phyloP scores from a whole-genome alignment of 106 monocot genomes.

The Phalaenopsis equestris region DNA sequence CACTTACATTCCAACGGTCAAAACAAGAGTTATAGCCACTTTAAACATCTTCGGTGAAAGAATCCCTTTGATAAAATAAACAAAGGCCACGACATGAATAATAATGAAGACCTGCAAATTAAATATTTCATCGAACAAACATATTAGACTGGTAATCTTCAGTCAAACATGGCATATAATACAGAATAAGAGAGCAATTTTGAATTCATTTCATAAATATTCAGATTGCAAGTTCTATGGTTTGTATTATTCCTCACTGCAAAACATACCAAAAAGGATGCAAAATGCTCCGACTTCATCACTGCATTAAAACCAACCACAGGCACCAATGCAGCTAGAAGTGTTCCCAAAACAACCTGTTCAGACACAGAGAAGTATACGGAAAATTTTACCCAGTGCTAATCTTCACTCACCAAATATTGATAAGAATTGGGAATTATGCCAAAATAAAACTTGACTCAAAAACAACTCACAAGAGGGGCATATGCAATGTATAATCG shows the following conservation, averaged over 20 bases:
- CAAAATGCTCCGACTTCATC: slow-evolving; percentile 99
- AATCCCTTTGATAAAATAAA: slow-evolving; percentile 91
- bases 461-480: slow-evolving; percentile 77
- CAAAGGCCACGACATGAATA: slow-evolving; percentile 91
- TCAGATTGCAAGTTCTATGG: background rate
- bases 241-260: background rate
- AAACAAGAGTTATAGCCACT: slow-evolving; percentile 91
- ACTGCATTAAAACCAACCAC: slow-evolving; percentile 99
- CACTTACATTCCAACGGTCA: slow-evolving; percentile 82
- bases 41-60: slow-evolving; percentile 87
- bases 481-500: slow-evolving; percentile 97
- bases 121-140: background rate
- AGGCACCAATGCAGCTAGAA: slow-evolving; percentile 90
- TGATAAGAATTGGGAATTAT: background rate
- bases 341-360: slow-evolving; percentile 91
- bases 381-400: background rate
- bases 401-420: background rate
- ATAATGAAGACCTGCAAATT: slow-evolving; percentile 91
- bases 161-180: background rate
- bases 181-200: background rate
- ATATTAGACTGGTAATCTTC: background rate
- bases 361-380: background rate
- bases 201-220: background rate
- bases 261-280: slow-evolving; percentile 80
- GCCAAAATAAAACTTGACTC: background rate